Conservation (phyloP, 2,329 filamentous ascomycete species). For the Fusarium marasasianum region DNA sequence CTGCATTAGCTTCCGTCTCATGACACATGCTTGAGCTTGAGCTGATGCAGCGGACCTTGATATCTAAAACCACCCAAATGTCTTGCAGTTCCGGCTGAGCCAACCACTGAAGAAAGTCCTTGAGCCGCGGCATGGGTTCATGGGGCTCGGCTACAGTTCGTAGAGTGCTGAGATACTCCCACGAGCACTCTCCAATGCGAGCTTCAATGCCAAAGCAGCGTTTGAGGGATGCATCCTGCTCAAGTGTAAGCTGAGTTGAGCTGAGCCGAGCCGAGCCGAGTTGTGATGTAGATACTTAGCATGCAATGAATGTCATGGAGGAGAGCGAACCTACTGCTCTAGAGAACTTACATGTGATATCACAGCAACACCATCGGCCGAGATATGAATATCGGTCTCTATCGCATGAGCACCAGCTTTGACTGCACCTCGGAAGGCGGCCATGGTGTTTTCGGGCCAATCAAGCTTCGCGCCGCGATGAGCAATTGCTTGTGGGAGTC, state of each 20-base stretch:
- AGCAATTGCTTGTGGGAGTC: conserved; percentile 76
- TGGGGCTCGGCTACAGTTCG: conserved; percentile 74
- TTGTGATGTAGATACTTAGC: background rate
- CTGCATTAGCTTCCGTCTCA: conserved; percentile 15
- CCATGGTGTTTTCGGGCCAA: conserved; percentile 88
- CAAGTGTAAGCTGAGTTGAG: conserved; percentile 5
- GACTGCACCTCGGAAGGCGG: conserved; percentile 78
- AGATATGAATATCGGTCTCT: conserved; percentile 88
- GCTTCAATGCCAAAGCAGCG: conserved; percentile 82
- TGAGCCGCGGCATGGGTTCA: conserved; percentile 76
- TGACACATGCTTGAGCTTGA: background rate
- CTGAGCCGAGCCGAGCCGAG: background rate
- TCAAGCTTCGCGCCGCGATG: conserved; percentile 82
- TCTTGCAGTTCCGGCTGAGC: conserved; percentile 69
- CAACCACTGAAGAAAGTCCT: conserved; percentile 79
- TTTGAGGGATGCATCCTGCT: conserved; percentile 78
- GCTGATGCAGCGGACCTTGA: conserved; percentile 69
- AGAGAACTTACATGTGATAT: conserved; percentile 74
- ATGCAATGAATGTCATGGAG: background rate
- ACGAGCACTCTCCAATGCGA: conserved; percentile 79
- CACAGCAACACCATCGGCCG: conserved; percentile 84
- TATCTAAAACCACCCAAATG: conserved; percentile 86
- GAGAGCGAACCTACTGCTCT: background rate
- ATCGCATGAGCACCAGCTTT: conserved; percentile 80
- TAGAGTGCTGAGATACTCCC: conserved; percentile 75